Percentiles rank a stretch among this genome's conserved stretches.
These are phyloP conservation scores for Polygonum maritimum DNA, from an alignment of 148 eudicot species.

Conservation along the genomic window DNA sequence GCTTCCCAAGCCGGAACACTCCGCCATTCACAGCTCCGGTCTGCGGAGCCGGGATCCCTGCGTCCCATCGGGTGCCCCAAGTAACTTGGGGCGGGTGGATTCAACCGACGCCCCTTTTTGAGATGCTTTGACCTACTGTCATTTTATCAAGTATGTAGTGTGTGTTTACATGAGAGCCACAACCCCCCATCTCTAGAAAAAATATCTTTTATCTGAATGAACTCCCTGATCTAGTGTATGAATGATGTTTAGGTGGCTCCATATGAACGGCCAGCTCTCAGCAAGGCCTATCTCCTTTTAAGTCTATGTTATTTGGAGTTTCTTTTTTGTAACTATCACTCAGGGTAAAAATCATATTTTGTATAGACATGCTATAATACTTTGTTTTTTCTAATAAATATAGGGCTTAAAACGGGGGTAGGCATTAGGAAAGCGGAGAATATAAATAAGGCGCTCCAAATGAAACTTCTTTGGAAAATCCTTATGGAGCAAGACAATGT, in stretches of 20 bases:
- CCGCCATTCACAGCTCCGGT: no score
- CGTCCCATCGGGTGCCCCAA: no score
- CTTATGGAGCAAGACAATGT: no score
- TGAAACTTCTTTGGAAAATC: no score
- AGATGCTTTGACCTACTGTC: background rate
- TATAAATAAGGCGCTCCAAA: no score
- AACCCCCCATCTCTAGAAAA: background rate
- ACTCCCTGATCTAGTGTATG: background rate
- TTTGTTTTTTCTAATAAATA: background rate
- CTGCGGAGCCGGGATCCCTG: no score
- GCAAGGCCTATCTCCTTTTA: slow-evolving; percentile 65
- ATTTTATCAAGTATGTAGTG: background rate
- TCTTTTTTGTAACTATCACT: background rate
- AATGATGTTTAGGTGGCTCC: slow-evolving; percentile 70
- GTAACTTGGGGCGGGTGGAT: no score
- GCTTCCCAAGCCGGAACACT: no score
- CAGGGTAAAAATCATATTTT: background rate
- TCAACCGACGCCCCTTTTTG: no score
- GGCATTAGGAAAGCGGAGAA: no score
- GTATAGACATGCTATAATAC: background rate
- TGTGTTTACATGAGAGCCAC: background rate
- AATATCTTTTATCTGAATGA: background rate
- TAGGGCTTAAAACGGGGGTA: no score
- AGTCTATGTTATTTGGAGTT: background rate
- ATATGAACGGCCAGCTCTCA: slow-evolving; percentile 97